Percentiles rank a stretch among this genome's conserved stretches.
phyloP scores from a whole-genome alignment of 1,284 basidiomycete species.

The Phenoliferia sp. region DNA sequence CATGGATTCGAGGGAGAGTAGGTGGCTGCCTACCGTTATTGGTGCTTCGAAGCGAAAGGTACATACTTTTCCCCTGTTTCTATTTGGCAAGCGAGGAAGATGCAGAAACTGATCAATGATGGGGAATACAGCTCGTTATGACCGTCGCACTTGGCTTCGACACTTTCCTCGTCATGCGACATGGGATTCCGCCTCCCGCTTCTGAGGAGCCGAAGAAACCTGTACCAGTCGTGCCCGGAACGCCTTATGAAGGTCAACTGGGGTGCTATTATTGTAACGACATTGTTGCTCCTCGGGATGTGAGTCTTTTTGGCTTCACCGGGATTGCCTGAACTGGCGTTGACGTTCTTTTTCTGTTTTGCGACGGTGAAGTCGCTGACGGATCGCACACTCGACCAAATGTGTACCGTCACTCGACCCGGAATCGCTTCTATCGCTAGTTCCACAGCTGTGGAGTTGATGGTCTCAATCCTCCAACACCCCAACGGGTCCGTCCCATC shows the following conservation, averaged over 20 bases:
- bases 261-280: conserved; percentile 99
- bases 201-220: conserved; percentile 34
- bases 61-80: conserved; percentile 14
- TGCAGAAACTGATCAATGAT: neutral
- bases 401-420: conserved; percentile 98
- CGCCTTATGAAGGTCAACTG: conserved; percentile 44
- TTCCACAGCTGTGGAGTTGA: conserved; percentile 84
- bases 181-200: conserved; percentile 61
- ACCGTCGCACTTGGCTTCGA: conserved; percentile 96
- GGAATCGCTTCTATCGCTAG: conserved; percentile 89
- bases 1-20: conserved; percentile 96
- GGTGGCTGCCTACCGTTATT: conserved; percentile 91
- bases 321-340: neutral
- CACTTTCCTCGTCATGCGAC: conserved; percentile 93
- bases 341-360: neutral
- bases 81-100: neutral
- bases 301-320: conserved; percentile 41
- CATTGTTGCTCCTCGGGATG: conserved; percentile 91
- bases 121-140: conserved; percentile 64
- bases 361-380: conserved; percentile 64
- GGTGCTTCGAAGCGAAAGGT: conserved; percentile 79
- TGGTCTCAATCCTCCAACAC: conserved; percentile 85
- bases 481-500: conserved; percentile 65
- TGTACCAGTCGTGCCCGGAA: conserved; percentile 5
- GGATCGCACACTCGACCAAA: conserved; percentile 93